Base-by-base conservation (phyloP, 2,329 filamentous ascomycete genomes). In the Exophiala aquamarina region DNA sequence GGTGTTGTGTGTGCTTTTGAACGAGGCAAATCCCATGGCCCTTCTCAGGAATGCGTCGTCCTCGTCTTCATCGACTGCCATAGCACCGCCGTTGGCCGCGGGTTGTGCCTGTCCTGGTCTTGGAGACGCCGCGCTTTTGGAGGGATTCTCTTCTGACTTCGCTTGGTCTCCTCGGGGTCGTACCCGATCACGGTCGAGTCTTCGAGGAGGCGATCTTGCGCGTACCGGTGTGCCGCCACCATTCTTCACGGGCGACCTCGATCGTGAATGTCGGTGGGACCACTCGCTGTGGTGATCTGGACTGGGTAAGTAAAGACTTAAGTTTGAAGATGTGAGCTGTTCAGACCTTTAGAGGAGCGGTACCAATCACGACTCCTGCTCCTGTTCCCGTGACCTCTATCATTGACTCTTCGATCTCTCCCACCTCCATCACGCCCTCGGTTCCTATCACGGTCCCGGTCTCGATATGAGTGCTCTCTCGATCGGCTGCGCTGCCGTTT, bases 1-100 rank as follows among this genome's bases (percentile, higher is more conserved):
- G 44, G 86, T 89, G 50, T 87, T 83, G 69, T 97, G 94, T 15
- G 93, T 97, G 18, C 82, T 84, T 48, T 83, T 84, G 69, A 97
- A 98, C 1, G 79, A 81, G 14, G 83, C 83, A 63, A 98, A 96
- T 2, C 93, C 93, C 87, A 98, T 91, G 73, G 91, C 82, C 40
- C 84, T 83, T 59, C 83, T 77, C 86, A 97, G 92, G 50, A 81
- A 80, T 45, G 78, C 81, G 63, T 86, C 74, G 41, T 84, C 82
- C 32, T 78, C 78, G 14, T 75, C 70, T 8, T 72, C 70, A 8
- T 79, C 76, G 13, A 77, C 72, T 43, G 8, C 64, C 64, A 63
- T 66, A 59, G 29, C 20, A 38, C 51, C 47, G 15, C 47, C 50
- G n/a, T 53, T 52, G 11, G 23, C 56, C 33, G 61, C 55, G 32